A percentile compares a stretch with the other conserved stretches of the same genome.
phyloP scores from a whole-genome alignment of 106 monocot species.

The Phalaenopsis aphrodite region DNA sequence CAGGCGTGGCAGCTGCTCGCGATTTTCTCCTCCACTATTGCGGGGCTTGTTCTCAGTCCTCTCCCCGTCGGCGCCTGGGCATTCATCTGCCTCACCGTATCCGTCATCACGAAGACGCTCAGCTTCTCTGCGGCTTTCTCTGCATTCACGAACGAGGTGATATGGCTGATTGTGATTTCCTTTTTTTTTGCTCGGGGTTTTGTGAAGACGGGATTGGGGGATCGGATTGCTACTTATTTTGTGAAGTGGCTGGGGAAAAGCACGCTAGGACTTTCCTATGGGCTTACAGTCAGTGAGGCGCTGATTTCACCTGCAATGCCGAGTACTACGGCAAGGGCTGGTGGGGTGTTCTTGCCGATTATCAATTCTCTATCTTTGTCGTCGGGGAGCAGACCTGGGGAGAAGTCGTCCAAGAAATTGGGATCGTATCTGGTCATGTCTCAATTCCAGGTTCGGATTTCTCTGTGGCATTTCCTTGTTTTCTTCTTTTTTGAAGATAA shows the following conservation, averaged over 20 bases:
- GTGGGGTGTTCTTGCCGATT: conserved; percentile 85
- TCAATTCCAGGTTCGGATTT: conserved; percentile 73
- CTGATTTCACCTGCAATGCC: conserved; percentile 94
- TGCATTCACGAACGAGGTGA: conserved; percentile 83
- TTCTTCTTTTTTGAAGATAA: neutral
- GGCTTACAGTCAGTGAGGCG: conserved; percentile 73
- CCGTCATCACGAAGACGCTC: conserved; percentile 58
- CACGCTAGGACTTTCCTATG: conserved; percentile 80
- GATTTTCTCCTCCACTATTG: conserved; percentile 84
- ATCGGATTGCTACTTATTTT: conserved; percentile 76
- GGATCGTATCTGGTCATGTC: conserved; percentile 78
- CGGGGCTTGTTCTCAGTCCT: conserved; percentile 74
- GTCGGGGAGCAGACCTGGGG: conserved; percentile 68
- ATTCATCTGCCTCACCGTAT: conserved; percentile 61
- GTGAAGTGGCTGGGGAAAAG: conserved; percentile 91
- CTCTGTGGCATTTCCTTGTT: neutral
- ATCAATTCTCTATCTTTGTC: conserved; percentile 79
- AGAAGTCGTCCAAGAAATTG: conserved; percentile 55
- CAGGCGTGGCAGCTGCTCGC: conserved; percentile 92
- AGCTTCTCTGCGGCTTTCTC: conserved; percentile 66
- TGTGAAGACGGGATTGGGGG: conserved; percentile 91
- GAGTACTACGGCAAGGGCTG: conserved; percentile 86
- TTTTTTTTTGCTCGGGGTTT: conserved; percentile 97
- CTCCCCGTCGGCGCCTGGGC: conserved; percentile 95
- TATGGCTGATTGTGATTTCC: conserved; percentile 94